These are phyloP conservation scores for Triglochin maritima DNA, from an alignment of 106 monocot species.

Conservation along the genomic window DNA sequence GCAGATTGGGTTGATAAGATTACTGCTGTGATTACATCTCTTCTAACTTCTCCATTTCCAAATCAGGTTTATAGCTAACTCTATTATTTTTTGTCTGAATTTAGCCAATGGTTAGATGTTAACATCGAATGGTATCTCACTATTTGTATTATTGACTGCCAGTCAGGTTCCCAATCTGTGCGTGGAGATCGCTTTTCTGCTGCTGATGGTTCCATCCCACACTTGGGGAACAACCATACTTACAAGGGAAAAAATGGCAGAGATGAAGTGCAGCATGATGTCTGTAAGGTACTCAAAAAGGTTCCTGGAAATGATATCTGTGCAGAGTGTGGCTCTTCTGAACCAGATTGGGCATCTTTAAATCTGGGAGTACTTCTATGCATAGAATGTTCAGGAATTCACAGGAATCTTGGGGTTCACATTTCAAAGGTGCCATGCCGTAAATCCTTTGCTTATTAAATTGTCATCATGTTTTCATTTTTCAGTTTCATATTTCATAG, in stretches of 20 bases:
- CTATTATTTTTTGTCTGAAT: background rate
- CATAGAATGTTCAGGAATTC: slow-evolving; percentile 95
- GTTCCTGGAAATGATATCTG: slow-evolving; percentile 91
- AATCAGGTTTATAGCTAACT: slow-evolving; percentile 36
- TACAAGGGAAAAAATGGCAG: slow-evolving; percentile 2
- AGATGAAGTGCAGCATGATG: slow-evolving; percentile 27
- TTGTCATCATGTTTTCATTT: too few species aligned
- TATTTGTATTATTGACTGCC: background rate
- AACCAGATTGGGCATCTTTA: slow-evolving; percentile 95
- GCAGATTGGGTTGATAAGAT: slow-evolving; percentile 93
- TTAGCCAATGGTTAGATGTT: background rate
- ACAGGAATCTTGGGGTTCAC: slow-evolving; percentile 97
- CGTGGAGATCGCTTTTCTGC: background rate
- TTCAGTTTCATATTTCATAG: too few species aligned
- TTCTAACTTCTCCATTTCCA: slow-evolving; percentile 53
- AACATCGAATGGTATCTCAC: background rate
- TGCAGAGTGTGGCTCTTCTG: slow-evolving; percentile 83
- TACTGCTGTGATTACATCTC: slow-evolving; percentile 86
- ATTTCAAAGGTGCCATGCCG: slow-evolving; percentile 70
- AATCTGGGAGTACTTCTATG: slow-evolving; percentile 92
- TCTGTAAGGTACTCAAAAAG: slow-evolving; percentile 35
- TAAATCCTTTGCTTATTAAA: background rate
- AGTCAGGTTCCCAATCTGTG: slow-evolving; percentile 5
- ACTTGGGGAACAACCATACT: background rate
- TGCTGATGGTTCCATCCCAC: background rate